Percentiles rank a stretch among this genome's conserved stretches.
Evolutionary conservation across 208 protist species (phyloP).

Genomic region (Leptomonas pyrrhocoris): DNA sequence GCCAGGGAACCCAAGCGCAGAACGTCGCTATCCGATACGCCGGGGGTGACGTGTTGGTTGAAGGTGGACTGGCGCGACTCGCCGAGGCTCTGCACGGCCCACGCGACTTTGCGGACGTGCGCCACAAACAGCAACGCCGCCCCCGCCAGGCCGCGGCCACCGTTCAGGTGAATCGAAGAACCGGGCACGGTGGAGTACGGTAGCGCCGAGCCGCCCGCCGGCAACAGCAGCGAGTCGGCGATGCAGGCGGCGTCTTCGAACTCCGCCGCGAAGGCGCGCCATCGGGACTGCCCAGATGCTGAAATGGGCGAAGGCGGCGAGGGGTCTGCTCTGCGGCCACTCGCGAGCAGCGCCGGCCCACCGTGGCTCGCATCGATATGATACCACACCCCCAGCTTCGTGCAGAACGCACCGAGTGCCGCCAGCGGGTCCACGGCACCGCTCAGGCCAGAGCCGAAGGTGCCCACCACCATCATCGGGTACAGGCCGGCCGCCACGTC

Average conservation of each 20-base stretch:
- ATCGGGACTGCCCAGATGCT: no score
- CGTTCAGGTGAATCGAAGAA: neutral
- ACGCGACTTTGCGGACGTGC: conserved; percentile 37
- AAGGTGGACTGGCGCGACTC: conserved; percentile 27
- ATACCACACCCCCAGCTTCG: conserved; percentile 64
- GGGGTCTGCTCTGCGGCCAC: neutral
- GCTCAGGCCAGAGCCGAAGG: conserved; percentile 49
- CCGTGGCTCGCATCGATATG: conserved; percentile 72
- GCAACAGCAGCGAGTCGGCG: conserved; percentile 26
- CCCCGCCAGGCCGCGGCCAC: neutral
- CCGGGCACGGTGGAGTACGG: conserved; percentile 4
- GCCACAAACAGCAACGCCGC: conserved; percentile 36
- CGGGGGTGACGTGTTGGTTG: conserved; percentile 24
- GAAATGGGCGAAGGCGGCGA: no score
- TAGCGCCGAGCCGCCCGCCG: conserved; percentile 17
- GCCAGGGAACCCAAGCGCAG: conserved; percentile 25
- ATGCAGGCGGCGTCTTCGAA: conserved; percentile 14
- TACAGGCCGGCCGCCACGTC: conserved; percentile 63
- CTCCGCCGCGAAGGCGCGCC: conserved; percentile 5
- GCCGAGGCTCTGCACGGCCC: conserved; percentile 32
- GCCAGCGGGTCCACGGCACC: conserved; percentile 65
- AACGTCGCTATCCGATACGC: conserved; percentile 18
- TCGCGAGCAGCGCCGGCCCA: conserved; percentile 40
- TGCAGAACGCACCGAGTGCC: conserved; percentile 49
- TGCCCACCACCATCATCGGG: conserved; percentile 68